A percentile compares a stretch with the other conserved stretches of the same genome.
Evolutionary conservation across 1,284 basidiomycete species (phyloP).

Genomic region (Malassezia pachydermatis): DNA sequence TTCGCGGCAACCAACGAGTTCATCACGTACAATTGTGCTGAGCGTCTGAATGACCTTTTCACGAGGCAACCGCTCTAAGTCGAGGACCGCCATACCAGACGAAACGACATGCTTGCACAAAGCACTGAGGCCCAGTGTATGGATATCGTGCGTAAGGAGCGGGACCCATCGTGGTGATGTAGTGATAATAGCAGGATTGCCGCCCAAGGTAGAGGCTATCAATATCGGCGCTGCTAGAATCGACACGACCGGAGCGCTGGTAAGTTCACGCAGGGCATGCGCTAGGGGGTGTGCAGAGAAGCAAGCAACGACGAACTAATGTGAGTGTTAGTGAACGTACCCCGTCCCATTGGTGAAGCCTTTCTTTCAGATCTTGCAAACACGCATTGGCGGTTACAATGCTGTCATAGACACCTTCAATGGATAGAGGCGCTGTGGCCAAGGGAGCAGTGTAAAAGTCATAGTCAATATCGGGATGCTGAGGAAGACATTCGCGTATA

Average conservation of each 20-base stretch:
- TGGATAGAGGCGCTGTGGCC: background rate
- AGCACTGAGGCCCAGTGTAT: background rate
- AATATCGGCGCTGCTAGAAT: background rate
- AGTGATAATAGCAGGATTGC: background rate
- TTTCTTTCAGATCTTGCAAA: background rate
- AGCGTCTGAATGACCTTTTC: background rate
- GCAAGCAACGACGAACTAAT: background rate
- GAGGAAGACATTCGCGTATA: background rate
- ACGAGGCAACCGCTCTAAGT: background rate
- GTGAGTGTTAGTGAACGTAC: background rate
- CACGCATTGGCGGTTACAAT: background rate
- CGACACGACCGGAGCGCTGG: background rate
- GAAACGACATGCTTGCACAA: background rate
- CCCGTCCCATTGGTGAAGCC: background rate
- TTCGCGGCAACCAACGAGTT: background rate
- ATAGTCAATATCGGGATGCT: background rate
- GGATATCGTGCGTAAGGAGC: background rate
- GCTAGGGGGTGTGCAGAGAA: background rate
- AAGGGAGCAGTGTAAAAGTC: background rate
- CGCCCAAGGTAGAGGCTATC: background rate
- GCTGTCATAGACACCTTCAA: slow-evolving; percentile 2
- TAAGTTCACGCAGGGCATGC: background rate
- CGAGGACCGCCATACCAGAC: background rate
- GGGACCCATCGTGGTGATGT: slow-evolving; percentile 1
- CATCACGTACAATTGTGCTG: background rate